phyloP scores from a whole-genome alignment of 2,329 filamentous ascomycete genomes.

The Phoma sp. region DNA sequence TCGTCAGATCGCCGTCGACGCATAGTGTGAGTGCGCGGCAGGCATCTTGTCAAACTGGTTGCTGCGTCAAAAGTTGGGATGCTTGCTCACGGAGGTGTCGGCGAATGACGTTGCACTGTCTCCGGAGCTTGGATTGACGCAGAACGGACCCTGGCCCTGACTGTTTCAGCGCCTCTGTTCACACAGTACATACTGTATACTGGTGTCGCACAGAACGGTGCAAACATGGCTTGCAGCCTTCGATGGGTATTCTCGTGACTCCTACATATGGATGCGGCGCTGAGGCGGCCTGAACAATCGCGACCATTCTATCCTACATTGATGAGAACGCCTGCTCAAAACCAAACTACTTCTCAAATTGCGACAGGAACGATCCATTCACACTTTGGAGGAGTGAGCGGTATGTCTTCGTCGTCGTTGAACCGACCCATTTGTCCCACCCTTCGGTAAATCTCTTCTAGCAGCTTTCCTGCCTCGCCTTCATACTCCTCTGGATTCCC shows the following conservation, averaged over 20 bases:
- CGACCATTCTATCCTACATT: not conserved
- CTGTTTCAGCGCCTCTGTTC: not conserved
- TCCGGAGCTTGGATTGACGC: not conserved
- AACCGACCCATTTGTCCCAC: conserved; percentile 73
- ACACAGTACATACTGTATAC: conserved; percentile 1
- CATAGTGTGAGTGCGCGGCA: conserved; percentile 31
- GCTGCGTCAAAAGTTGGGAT: not conserved
- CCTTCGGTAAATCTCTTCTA: conserved; percentile 69
- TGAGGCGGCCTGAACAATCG: not conserved
- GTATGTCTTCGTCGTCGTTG: conserved; percentile 72
- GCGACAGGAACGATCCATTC: conserved; percentile 66
- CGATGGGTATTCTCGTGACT: not conserved
- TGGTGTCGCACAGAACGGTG: not conserved
- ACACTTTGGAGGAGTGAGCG: conserved; percentile 76
- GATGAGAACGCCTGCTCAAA: not conserved
- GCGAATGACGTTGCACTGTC: not conserved
- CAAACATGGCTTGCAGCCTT: not conserved
- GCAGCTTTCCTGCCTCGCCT: conserved; percentile 59
- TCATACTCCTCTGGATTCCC: conserved; percentile 65
- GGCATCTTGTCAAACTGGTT: not conserved
- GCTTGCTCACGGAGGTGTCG: not conserved
- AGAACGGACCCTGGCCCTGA: not conserved
- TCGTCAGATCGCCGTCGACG: conserved; percentile 45
- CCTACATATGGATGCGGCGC: not conserved
- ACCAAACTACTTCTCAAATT: not conserved